Base-by-base conservation (phyloP, 176 grass and related monocot species). In the Carex cristatella region DNA sequence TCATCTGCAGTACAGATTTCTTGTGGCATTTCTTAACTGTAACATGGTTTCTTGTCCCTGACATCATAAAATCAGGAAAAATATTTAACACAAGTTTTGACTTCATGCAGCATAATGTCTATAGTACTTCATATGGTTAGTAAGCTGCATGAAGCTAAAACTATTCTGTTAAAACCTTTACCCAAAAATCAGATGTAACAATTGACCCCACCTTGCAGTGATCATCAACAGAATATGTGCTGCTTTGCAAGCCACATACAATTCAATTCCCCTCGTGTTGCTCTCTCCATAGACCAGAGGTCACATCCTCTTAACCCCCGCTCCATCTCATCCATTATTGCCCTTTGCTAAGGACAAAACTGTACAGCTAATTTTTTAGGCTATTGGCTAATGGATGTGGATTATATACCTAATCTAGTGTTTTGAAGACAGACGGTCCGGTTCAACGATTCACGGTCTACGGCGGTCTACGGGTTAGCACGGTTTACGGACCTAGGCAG, bases 311-410 rank as follows among this genome's bases (percentile, higher is more conserved):
- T 56, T 56, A 78, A 56, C 49, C 13, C 55, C 49, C 48, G 1
- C 28, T 78, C 73, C 49, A 78, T 78, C 46, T 56, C 49, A 57
- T 78, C 27, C 12, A 77, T 57, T 57, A 78, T 78, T 56, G 73
- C 49, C 5, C 8, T 53, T 78, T 31, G 13, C 49, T 33, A 10
- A 5, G 19, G 27, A 49, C 73, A 78, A 78, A 57, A 78, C 13
- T 56, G 73, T 56, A 77, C 38, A 35, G 33, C 33, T 2, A 35
- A 2, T 35, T 35, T 35, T 35, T 35, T 35, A 35, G 33, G 33
- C 2, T 33, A 33, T 2, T 0, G 33, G 23, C 23, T 23, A 23
- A 23, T 23, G 23, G 23, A 23, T 23, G 23, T 23, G 23, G 23
- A 23, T 23, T 23, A 23, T 23, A 23, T 23, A 23, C 23, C 23